Conservation (phyloP, 495 filamentous ascomycete species). For the Patellaria atrata region DNA sequence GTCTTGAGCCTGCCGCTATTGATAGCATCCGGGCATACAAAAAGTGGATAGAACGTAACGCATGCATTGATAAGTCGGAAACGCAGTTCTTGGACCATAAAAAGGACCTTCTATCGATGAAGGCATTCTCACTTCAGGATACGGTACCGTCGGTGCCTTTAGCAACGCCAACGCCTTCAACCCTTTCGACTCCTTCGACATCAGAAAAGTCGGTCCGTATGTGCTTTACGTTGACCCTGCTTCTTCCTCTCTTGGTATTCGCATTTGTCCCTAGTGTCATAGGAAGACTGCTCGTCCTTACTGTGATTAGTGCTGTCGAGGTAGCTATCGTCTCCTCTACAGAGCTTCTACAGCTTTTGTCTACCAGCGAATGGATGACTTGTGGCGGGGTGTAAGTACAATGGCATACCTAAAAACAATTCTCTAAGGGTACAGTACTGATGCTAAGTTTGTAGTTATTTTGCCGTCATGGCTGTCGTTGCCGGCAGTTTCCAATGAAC, state of each 20-base stretch:
- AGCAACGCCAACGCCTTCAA: neutral
- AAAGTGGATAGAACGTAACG: conserved; percentile 45
- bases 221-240: conserved; percentile 11
- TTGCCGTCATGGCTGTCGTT: conserved; percentile 18
- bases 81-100: conserved; percentile 50
- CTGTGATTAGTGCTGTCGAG: conserved; percentile 9
- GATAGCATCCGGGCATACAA: conserved; percentile 51
- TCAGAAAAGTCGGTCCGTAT: too few relatives aligned
- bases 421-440: conserved; percentile 11
- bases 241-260: conserved; percentile 17
- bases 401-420: too few relatives aligned
- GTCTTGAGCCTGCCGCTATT: conserved; percentile 38
- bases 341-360: conserved; percentile 13
- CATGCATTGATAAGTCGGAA: conserved; percentile 51
- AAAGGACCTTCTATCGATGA: conserved; percentile 41
- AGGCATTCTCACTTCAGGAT: too few relatives aligned
- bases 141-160: neutral
- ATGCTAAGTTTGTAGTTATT: conserved; percentile 20
- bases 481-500: too few relatives aligned
- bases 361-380: conserved; percentile 12
- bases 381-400: conserved; percentile 19
- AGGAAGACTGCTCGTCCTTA: conserved; percentile 18
- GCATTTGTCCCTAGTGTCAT: conserved; percentile 15
- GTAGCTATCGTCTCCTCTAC: conserved; percentile 11
- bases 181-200: too few relatives aligned